Conservation (phyloP, 2,329 filamentous ascomycete species). For the Diaporthe humulicola region DNA sequence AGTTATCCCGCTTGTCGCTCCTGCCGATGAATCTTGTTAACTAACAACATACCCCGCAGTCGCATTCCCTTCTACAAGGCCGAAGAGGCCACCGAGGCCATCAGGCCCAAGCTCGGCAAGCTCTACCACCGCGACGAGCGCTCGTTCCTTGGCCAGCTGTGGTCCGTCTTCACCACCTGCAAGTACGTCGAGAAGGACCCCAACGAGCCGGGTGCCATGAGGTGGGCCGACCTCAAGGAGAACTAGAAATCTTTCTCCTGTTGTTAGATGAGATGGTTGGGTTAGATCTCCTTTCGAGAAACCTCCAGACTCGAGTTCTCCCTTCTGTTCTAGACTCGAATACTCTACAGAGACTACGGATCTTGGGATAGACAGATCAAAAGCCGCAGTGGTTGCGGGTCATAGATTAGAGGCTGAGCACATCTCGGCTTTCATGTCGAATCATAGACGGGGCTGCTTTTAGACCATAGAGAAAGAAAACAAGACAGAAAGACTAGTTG, state of each 20-base stretch:
- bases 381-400: constrained; percentile 2
- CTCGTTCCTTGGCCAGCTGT: constrained; percentile 60
- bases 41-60: constrained; percentile 44
- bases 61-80: constrained; percentile 73
- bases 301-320: neutral
- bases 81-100: constrained; percentile 69
- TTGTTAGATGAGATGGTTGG: neutral
- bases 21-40: neutral
- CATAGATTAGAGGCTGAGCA: neutral
- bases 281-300: neutral
- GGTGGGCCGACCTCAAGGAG: constrained; percentile 49
- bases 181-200: constrained; percentile 61
- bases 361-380: constrained; percentile 1
- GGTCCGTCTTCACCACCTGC: constrained; percentile 60
- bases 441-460: constrained; percentile 27
- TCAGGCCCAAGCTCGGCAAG: constrained; percentile 67
- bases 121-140: constrained; percentile 63
- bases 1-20: constrained; percentile 40
- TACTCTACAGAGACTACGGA: neutral
- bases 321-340: neutral
- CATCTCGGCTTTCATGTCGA: constrained; percentile 1
- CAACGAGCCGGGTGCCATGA: constrained; percentile 51
- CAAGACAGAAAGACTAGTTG: constrained; percentile 5
- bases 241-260: constrained; percentile 1
- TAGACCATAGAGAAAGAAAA: constrained; percentile 22